Conservation (phyloP, 768 basidiomycete species). For the Boletus sp. region DNA sequence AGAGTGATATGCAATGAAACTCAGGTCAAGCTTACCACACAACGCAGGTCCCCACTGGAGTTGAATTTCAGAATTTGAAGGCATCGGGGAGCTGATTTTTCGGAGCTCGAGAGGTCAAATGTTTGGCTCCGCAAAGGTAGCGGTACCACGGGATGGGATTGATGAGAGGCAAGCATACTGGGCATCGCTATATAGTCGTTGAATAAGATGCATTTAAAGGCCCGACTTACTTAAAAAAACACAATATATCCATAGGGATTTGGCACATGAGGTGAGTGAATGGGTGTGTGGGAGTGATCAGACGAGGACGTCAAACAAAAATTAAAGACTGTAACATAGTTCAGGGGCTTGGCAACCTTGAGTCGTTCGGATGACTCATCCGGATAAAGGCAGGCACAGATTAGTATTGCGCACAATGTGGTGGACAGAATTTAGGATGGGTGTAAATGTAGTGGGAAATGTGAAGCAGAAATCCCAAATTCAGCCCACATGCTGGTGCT, state of each 20-base stretch:
- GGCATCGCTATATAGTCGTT: neutral
- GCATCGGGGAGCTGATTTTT: neutral
- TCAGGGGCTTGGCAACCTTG: too few species aligned
- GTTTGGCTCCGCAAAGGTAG: neutral
- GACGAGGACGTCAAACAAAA: neutral
- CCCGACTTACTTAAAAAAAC: neutral
- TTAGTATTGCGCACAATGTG: too few species aligned
- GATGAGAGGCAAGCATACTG: neutral
- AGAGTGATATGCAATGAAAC: neutral
- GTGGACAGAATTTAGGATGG: too few species aligned
- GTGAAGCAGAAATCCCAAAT: too few species aligned
- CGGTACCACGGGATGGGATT: neutral
- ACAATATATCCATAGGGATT: neutral
- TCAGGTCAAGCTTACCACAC: conserved; percentile 1
- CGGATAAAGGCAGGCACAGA: too few species aligned
- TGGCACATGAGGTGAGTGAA: neutral
- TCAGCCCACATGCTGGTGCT: too few species aligned
- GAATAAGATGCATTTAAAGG: conserved; percentile 1
- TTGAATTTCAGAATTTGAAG: neutral
- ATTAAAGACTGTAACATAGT: too few species aligned
- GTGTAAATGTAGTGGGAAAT: too few species aligned
- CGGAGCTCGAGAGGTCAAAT: neutral
- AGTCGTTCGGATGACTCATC: too few species aligned
- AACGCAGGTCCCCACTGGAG: neutral
- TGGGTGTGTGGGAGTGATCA: neutral